phyloP scores from a whole-genome alignment of 2,329 filamentous ascomycete genomes.

The Ampelomyces quisqualis region DNA sequence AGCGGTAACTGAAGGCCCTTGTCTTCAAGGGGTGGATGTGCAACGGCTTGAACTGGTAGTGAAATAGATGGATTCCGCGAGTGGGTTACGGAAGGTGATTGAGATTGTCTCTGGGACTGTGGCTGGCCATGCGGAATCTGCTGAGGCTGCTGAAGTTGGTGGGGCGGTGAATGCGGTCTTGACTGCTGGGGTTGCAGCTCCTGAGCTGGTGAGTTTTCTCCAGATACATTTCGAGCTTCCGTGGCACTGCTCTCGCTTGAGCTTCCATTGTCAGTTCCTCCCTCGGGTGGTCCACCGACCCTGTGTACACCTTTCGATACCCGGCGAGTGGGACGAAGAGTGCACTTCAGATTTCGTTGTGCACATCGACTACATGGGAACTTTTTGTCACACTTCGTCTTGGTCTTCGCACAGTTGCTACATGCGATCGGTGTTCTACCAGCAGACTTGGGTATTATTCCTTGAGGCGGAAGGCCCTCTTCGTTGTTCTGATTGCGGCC shows the following conservation, averaged over 20 bases:
- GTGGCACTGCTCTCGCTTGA: slow-evolving; percentile 40
- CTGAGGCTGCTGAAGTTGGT: slow-evolving; percentile 18
- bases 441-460: slow-evolving; percentile 55
- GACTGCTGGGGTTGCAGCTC: slow-evolving; percentile 28
- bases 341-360: slow-evolving; percentile 51
- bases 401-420: slow-evolving; percentile 56
- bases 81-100: slow-evolving; percentile 32
- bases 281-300: slow-evolving; percentile 25
- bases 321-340: slow-evolving; percentile 50
- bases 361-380: slow-evolving; percentile 56
- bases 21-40: slow-evolving; percentile 39
- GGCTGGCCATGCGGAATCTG: slow-evolving; percentile 18
- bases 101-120: slow-evolving; percentile 35
- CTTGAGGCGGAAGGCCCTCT: slow-evolving; percentile 50
- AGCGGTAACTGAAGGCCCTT: slow-evolving; percentile 30
- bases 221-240: slow-evolving; percentile 35
- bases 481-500: slow-evolving; percentile 53
- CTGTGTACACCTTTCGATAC: slow-evolving; percentile 48
- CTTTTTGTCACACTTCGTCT: slow-evolving; percentile 58
- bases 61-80: slow-evolving; percentile 38
- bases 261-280: slow-evolving; percentile 25
- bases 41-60: slow-evolving; percentile 31
- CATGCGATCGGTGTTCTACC: slow-evolving; percentile 55
- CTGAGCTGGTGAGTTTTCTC: slow-evolving; percentile 38
- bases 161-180: slow-evolving; percentile 22